Base-by-base conservation (phyloP, 176 grass and related monocot species). In the Phoenix dactylifera region DNA sequence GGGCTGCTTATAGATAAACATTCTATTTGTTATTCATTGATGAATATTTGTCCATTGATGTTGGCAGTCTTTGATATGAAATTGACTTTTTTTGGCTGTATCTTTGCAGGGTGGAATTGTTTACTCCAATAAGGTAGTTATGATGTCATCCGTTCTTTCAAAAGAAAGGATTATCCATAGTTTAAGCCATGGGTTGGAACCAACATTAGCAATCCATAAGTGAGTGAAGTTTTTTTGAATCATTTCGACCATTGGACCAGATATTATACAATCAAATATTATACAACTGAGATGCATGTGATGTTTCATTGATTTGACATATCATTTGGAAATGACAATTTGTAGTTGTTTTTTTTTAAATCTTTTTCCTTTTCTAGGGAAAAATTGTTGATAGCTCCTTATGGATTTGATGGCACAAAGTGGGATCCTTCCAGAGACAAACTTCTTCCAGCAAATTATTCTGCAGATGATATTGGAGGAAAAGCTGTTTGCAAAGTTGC, bases 61-160 rank as follows among this genome's bases (percentile, higher is more conserved):
- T 32, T 1, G 29, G 29, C 5, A 5, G 6, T 32, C 29, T 32
- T 32, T 32, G 29, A 32, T 7, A 32, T 32, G 6, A 32, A 32
- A 16, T 59, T 59, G 57, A 29, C 6, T 59, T 28, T 70, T 28
- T 55, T 74, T 24, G 53, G 9, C 24, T 72, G 28, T 64, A 79
- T 80, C 39, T 62, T 74, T 73, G n/a, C 68, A 86, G 83, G 83
- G 83, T 17, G 83, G 83, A 26, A 80, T 86, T 60, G 63, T 80
- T 72, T 86, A 86, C 69, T 80, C 83, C 51, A 86, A 85, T 80
- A 85, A 73, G 72, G 77, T 85, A 24, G 4, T 81, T 64, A 48
- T 86, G 55, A 76, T 86, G 64, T 81, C 83, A 56, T 68, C 82
- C 26, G 64, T 39, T 16, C 23, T 56, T 52, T 76, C 83, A 1